Evolutionary conservation across 352 stramenopile species (phyloP).

Genomic region (Globisporangium mamillatum): DNA sequence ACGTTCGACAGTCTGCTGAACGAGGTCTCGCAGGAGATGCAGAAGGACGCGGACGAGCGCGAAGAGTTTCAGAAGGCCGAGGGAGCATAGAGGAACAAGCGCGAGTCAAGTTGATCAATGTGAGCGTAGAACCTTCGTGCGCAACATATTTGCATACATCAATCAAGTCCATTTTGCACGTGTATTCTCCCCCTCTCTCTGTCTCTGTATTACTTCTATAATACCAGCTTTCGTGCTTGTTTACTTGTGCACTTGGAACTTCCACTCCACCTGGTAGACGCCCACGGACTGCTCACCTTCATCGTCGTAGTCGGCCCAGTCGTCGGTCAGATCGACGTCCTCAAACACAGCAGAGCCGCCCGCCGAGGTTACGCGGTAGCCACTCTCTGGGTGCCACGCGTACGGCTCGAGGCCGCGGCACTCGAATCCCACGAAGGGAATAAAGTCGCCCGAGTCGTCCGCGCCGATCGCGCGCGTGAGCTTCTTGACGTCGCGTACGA

Average conservation of each 20-base stretch:
- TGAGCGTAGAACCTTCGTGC: background rate
- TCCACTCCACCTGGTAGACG: conserved; percentile 76
- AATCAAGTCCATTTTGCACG: background rate
- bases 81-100: conserved; percentile 13
- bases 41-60: conserved; percentile 76
- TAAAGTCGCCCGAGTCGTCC: conserved; percentile 66
- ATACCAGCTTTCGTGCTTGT: conserved; percentile 1
- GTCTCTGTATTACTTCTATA: background rate
- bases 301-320: conserved; percentile 87
- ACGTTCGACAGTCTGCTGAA: conserved; percentile 76
- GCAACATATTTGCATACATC: background rate
- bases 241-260: conserved; percentile 81
- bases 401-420: conserved; percentile 81
- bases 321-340: conserved; percentile 77
- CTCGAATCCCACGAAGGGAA: conserved; percentile 86
- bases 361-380: conserved; percentile 65
- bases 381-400: conserved; percentile 77
- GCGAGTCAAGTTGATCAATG: background rate
- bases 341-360: conserved; percentile 66
- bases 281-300: conserved; percentile 76
- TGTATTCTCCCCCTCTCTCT: background rate
- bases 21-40: conserved; percentile 76
- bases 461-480: conserved; percentile 57
- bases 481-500: conserved; percentile 87
- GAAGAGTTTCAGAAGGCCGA: conserved; percentile 58